Evolutionary conservation across 2,329 filamentous ascomycete genomes (phyloP).

Genomic region (Rhinocladiella mackenziei): DNA sequence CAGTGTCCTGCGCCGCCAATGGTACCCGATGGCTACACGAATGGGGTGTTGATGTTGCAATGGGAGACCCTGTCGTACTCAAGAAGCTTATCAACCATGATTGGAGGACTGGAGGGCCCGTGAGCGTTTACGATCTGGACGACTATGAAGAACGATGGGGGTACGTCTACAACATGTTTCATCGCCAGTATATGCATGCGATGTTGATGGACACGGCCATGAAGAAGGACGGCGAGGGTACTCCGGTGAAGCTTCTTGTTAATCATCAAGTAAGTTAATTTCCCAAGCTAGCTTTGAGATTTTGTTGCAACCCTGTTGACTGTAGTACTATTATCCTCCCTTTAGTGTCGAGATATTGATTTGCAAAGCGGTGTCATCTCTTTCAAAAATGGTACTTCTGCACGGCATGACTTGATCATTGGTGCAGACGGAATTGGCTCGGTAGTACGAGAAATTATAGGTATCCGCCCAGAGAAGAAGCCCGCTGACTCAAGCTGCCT

Average conservation of each 20-base stretch:
- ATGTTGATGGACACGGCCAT: slow-evolving; percentile 62
- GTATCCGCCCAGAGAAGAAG: slow-evolving; percentile 57
- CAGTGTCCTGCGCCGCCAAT: slow-evolving; percentile 65
- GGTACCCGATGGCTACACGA: slow-evolving; percentile 66
- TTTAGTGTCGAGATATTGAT: slow-evolving; percentile 51
- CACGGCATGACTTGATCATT: slow-evolving; percentile 57
- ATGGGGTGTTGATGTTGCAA: slow-evolving; percentile 61
- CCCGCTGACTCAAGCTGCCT: slow-evolving; percentile 59
- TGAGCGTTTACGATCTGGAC: slow-evolving; percentile 59
- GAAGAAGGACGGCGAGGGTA: slow-evolving; percentile 51
- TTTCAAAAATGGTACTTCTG: slow-evolving; percentile 52
- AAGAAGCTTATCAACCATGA: slow-evolving; percentile 65
- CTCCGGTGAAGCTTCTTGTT: slow-evolving; percentile 51
- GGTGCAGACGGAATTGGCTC: slow-evolving; percentile 67
- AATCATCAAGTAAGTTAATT: slow-evolving; percentile 50
- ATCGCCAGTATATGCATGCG: slow-evolving; percentile 63
- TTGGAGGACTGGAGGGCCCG: slow-evolving; percentile 64
- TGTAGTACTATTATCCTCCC: too few species aligned
- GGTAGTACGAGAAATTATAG: slow-evolving; percentile 58
- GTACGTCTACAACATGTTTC: slow-evolving; percentile 66
- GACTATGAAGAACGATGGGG: slow-evolving; percentile 66
- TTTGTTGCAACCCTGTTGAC: too few species aligned
- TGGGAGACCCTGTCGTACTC: slow-evolving; percentile 63
- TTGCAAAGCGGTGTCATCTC: slow-evolving; percentile 47
- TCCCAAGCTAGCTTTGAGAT: slow-evolving; percentile 4